Evolutionary conservation across 306 rosid genomes (phyloP), one percentile per base, ranked within the genome.

Genomic region (Pyrus pyrifolia): DNA sequence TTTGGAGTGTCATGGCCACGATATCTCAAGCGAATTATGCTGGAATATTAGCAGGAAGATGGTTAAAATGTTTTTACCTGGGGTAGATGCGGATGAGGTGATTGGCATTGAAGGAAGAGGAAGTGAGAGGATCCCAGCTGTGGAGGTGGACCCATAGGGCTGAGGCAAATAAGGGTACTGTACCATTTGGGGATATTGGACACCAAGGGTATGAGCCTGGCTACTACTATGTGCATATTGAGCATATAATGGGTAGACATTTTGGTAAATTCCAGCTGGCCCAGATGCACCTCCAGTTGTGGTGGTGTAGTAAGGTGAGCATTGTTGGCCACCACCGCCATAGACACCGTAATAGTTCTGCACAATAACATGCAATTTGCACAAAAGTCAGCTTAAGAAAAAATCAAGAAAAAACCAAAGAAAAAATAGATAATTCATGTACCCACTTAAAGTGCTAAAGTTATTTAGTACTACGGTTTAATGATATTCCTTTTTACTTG

Each of bases 311-410:
- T 91, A 90, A 31, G 96, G 96, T 66, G 95, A 81, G 76, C 84
- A 81, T 25, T 90, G 97, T 75, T 92, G 97, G 73, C 91, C 89
- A 82, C 90, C 91, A 71, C 91, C 89, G 42, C 98, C 96, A 86
- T 92, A 94, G n/a, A 89, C 84, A 85, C 87, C 67, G 58, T 90
- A 90, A 76, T 92, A 92, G 70, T 73, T 88, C 98, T 94, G 90
- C 72, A 55, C 25, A 51, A 77, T 69, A 78, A 6, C 53, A 77
- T 19, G 35, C 29, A 23, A 7, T 60, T 23, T 77, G 38, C 62
- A 66, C 12, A 51, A 66, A 45, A 70, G 40, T 35, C 35, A 30
- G 61, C 30, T 67, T 59, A 74, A 71, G 38, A 51, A 51, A 15
- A 51, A 51, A 51, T 15, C 12, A 49, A 49, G 18, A 17, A 44